Evolutionary conservation across 169 alveolate species (phyloP), one percentile per base, ranked within the genome.

Genomic region (Plasmodium gonderi): DNA sequence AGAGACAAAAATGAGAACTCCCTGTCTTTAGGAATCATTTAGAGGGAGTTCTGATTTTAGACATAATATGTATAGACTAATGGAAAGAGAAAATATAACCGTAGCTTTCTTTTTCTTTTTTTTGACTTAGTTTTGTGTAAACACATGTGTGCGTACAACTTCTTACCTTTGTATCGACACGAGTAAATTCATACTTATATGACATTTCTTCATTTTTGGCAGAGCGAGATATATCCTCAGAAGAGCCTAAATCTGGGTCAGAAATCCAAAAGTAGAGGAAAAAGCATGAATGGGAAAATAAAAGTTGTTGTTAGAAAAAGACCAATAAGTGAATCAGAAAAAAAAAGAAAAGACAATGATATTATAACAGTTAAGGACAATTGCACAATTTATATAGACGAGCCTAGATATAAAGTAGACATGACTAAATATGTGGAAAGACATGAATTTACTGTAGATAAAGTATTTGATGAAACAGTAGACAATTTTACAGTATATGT

Each of bases 301-400:
- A 96, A 95, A 77, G 99, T 99, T 4, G 98, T 98, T 23, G 99
- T 98, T 1, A 96, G 99, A 68, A 98, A 98, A 94, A 90, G 99
- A 36, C 99, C 99, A 17, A 97, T 98, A 67, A 98, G 96, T 90
- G 97, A 97, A 23, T 95, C 95, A 68, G 99, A 99, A 95, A 85
- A 92, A 65, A 93, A 95, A 29, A 96, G 97, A 80, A 97, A 97
- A 49, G 99, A 98, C 64, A 95, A 92, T 23, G 99, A 98, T 92
- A 98, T 98, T 54, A 98, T 98, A n/a, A 98, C 96, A 26, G 95
- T 95, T 40, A 91, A 95, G 49, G 91, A 96, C 36, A 93, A 82
- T 44, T 82, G 93, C 29, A 96, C 97, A 1, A 94, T 95, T 7
- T 93, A 91, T 60, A 96, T 92, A 23, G 97, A 92, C 51, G 91